phyloP scores from a whole-genome alignment of 768 basidiomycete genomes.

The Phlegmacium glaucopus region DNA sequence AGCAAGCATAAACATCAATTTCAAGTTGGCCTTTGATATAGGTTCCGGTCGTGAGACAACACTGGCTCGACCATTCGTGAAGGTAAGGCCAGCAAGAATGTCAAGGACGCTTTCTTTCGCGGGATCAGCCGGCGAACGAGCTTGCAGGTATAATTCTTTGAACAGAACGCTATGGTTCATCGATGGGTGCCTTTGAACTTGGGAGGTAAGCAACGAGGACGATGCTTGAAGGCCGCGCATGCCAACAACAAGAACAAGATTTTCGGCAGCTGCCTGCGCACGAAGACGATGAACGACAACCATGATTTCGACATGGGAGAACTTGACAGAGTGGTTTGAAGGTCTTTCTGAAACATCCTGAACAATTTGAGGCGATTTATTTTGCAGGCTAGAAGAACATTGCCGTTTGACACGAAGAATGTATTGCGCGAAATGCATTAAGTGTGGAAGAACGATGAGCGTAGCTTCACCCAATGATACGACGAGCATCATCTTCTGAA shows the following conservation, averaged over 20 bases:
- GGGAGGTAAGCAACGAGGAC: constrained; percentile 27
- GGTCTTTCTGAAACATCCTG: constrained; percentile 10
- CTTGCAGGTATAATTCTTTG: constrained; percentile 52
- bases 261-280: constrained; percentile 68
- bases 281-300: constrained; percentile 41
- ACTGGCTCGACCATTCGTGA: constrained; percentile 45
- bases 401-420: constrained; percentile 47
- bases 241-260: constrained; percentile 61
- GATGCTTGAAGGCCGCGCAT: constrained; percentile 37
- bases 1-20: constrained; percentile 42
- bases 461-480: constrained; percentile 38
- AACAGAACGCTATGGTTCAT: constrained; percentile 47
- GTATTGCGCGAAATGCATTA: constrained; percentile 58
- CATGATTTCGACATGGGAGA: constrained; percentile 33
- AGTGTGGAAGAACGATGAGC: constrained; percentile 48
- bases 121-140: constrained; percentile 46
- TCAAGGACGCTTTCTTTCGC: constrained; percentile 43
- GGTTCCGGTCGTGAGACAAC: constrained; percentile 45
- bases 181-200: constrained; percentile 33
- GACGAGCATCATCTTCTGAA: constrained; percentile 30
- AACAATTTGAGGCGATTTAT: constrained; percentile 5
- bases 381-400: constrained; percentile 20
- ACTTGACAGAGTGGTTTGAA: constrained; percentile 9
- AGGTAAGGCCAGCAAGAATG: constrained; percentile 57
- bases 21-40: constrained; percentile 32